Conservation (phyloP, 129 eudicot genomes). For the Saussurea involucrata region DNA sequence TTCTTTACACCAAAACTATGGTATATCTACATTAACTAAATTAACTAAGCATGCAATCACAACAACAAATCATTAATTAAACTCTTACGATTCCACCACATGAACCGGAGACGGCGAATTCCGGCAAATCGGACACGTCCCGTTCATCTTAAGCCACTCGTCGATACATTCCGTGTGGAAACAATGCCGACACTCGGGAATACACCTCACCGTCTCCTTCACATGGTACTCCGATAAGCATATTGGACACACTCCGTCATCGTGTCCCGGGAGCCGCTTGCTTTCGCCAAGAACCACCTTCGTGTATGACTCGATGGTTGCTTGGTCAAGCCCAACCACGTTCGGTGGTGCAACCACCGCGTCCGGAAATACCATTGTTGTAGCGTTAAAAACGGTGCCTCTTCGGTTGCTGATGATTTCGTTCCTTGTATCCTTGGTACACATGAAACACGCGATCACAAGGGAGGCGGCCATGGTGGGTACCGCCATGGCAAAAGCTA, state of each 20-base stretch:
- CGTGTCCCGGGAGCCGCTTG: conserved; percentile 60
- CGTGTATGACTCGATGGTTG: conserved; percentile 63
- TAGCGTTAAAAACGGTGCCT: not conserved
- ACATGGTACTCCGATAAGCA: conserved; percentile 65
- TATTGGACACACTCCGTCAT: conserved; percentile 59
- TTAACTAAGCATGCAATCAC: not conserved
- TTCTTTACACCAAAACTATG: not conserved
- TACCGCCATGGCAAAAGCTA: conserved; percentile 45
- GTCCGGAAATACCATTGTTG: conserved; percentile 22
- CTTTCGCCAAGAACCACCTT: conserved; percentile 65
- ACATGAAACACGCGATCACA: conserved; percentile 33
- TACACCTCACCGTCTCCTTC: conserved; percentile 51
- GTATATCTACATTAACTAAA: conserved; percentile 6
- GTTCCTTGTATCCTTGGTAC: conserved; percentile 16
- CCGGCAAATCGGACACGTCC: conserved; percentile 70
- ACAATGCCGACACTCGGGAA: conserved; percentile 73
- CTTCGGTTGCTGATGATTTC: not conserved
- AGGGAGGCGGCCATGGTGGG: conserved; percentile 46
- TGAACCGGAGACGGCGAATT: conserved; percentile 41
- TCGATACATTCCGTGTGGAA: conserved; percentile 74
- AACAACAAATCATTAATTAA: not conserved
- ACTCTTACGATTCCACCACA: conserved; percentile 10
- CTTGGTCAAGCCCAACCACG: conserved; percentile 44
- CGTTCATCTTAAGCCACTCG: conserved; percentile 70
- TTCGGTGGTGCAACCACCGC: not conserved